Conservation (phyloP, 2,329 filamentous ascomycete genomes). For the Penicillium expansum region DNA sequence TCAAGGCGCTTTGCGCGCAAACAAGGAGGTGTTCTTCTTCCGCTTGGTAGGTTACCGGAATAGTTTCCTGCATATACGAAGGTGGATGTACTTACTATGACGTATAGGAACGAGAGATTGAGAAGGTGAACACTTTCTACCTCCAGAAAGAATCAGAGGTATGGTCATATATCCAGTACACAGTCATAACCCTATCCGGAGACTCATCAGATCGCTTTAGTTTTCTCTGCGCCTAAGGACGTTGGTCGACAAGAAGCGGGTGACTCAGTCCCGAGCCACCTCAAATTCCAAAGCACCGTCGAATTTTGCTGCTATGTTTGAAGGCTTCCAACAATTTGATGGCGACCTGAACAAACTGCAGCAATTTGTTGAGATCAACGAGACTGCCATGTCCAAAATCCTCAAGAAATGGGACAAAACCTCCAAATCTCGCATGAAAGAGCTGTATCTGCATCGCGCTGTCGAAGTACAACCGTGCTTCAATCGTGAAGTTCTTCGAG, state of each 20-base stretch:
- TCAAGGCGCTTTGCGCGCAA: constrained; percentile 88
- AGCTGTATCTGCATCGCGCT: constrained; percentile 90
- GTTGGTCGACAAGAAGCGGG: constrained; percentile 89
- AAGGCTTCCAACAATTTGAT: constrained; percentile 96
- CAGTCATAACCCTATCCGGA: not conserved
- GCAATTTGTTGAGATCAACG: constrained; percentile 98
- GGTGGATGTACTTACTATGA: not conserved
- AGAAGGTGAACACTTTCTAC: constrained; percentile 98
- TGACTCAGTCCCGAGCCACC: constrained; percentile 74
- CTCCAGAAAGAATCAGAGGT: constrained; percentile 97
- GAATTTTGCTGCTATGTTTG: constrained; percentile 90
- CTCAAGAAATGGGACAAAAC: constrained; percentile 99
- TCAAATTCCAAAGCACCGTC: constrained; percentile 82
- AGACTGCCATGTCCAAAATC: constrained; percentile 96
- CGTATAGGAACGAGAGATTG: constrained; percentile 83
- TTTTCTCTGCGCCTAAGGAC: constrained; percentile 91
- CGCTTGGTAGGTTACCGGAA: constrained; percentile 64
- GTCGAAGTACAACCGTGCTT: constrained; percentile 98
- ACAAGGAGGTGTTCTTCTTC: constrained; percentile 99
- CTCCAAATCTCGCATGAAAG: constrained; percentile 97
- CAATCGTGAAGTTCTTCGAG: constrained; percentile 94
- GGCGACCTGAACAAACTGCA: constrained; percentile 93
- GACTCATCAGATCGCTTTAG: constrained; percentile 45
- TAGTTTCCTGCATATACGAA: not conserved
- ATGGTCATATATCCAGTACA: constrained; percentile 32